Conservation (phyloP, 345 rosid species). For the Populus simonii region DNA sequence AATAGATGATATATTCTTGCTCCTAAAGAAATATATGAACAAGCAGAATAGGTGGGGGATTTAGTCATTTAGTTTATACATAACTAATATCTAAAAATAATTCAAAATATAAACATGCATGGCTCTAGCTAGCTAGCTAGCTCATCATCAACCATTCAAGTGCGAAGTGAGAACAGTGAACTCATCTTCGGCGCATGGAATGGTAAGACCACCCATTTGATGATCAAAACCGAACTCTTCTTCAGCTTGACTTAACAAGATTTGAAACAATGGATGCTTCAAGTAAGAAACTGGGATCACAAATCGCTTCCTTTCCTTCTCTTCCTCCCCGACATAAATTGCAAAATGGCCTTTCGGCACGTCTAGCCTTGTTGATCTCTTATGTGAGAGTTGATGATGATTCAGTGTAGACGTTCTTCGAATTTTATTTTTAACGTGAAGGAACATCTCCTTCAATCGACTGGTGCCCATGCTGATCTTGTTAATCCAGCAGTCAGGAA, state of each 20-base stretch:
- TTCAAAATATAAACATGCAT: not conserved
- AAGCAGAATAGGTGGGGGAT: too few relatives aligned
- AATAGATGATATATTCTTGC: too few relatives aligned
- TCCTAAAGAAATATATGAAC: too few relatives aligned
- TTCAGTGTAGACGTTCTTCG: not conserved
- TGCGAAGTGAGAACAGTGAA: not conserved
- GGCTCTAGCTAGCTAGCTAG: not conserved
- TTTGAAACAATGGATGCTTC: slow-evolving; percentile 8
- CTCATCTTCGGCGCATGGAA: not conserved
- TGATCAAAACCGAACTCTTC: slow-evolving; percentile 12
- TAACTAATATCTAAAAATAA: too few relatives aligned
- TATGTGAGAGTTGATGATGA: not conserved
- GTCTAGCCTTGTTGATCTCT: not conserved
- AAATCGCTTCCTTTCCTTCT: slow-evolving; percentile 18
- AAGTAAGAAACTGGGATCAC: not conserved
- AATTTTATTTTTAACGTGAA: slow-evolving; percentile 6
- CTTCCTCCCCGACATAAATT: slow-evolving; percentile 38
- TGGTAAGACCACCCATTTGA: not conserved
- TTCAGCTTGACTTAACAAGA: not conserved
- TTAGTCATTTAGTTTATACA: too few relatives aligned
- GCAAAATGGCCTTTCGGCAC: slow-evolving; percentile 38
- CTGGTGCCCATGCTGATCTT: not conserved
- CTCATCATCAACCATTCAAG: not conserved
- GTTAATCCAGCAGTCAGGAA: not conserved
- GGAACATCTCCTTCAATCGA: slow-evolving; percentile 7